Base-by-base conservation (phyloP, 2,329 filamentous ascomycete species). In the Macrophomina phaseolina region DNA sequence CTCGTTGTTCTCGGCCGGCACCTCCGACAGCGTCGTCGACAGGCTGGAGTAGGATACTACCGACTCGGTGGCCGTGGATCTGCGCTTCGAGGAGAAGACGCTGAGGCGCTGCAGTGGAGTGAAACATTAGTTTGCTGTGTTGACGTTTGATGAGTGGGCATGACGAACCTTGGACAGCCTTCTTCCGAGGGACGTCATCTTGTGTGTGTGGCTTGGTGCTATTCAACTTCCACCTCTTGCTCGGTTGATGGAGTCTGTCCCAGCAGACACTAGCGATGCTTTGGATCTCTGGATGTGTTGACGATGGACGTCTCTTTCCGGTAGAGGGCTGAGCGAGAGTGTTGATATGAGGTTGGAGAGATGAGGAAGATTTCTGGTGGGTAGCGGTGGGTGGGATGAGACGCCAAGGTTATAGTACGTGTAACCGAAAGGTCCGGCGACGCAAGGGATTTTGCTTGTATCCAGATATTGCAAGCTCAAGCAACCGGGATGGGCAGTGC, bases 21-120 rank as follows among this genome's bases (percentile, higher is more conserved):
- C 58, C 9, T 62, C 58, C 9, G 58, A 62, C 2, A 49, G 42
- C n/a, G 58, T 36, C 12, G 58, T 62, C 9, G 58, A 62, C 11
- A 62, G 42, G 58, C 58, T 62, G 30, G 58, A 62, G 58, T 49
- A 62, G 2, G 58, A 62, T 7, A 38, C 58, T 16, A 62, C 58
- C 3, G 58, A 62, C 12, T 62, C 58, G 16, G 32, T 38, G 18
- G 42, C 58, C 8, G 58, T 62, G 11, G 58, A 62, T 9, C 58
- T 49, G 28, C 58, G 42, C 58, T 51, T 62, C 9, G 42, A 48
- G 6, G 58, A 49, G 58, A 62, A 38, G 42, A 49, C 28, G 58
- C 58, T 49, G 12, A 62, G 32, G 30, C 45, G 58, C 58, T 62
- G 58, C 9, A 9, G 42, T 45, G 42, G 5, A 5, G 5, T 6